Base-by-base conservation (phyloP, 2,329 filamentous ascomycete genomes). In the Arthrinium puccinioides region DNA sequence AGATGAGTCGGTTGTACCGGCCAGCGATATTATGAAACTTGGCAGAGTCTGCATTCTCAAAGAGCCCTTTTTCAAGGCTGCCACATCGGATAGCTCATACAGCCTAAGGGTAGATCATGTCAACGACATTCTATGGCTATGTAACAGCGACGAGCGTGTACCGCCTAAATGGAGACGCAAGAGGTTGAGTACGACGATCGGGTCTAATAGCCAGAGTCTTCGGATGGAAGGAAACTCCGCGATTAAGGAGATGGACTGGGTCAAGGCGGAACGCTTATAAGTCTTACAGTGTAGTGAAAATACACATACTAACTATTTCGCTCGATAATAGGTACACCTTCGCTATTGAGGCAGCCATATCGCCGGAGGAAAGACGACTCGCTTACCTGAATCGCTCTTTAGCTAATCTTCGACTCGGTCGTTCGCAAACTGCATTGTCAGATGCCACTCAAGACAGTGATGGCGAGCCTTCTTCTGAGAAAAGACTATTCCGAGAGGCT, bases 1-100 rank as follows among this genome's bases (percentile, higher is more conserved):
- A 6, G 54, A 59, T 2, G 61, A 65, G 20, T 40, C 50, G 2
- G 40, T 56, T 2, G 50, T 62, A 0, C 45, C 60, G 4, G 49
- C 49, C 1, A 44, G 58, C 4, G 50, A 66, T 6, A 46, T 63
- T 1, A 35, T 74, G 4, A 40, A 46, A 0, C 37, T 53, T 5
- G 54, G 56, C 2, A 54, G 51, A 10, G 46, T 66, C 0, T 56
- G 64, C 9, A 46, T 76, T 20, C 36, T 78, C 20, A 79, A 76
- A 42, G 72, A 77, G 39, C 72, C 72, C 0, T 77, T 65, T 45
- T 62, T 76, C 44, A 72, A 67, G 43, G n/a, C n/a, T n/a, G 21
- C 48, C 1, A 56, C 57, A 18, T 50, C 48, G 0, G 50, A 64
- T 20, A 63, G 63, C 3, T 32, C 52, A 0, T 70, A 69, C 47